Evolutionary conservation across 345 rosid genomes (phyloP).

Genomic region (Lumnitzera littorea): DNA sequence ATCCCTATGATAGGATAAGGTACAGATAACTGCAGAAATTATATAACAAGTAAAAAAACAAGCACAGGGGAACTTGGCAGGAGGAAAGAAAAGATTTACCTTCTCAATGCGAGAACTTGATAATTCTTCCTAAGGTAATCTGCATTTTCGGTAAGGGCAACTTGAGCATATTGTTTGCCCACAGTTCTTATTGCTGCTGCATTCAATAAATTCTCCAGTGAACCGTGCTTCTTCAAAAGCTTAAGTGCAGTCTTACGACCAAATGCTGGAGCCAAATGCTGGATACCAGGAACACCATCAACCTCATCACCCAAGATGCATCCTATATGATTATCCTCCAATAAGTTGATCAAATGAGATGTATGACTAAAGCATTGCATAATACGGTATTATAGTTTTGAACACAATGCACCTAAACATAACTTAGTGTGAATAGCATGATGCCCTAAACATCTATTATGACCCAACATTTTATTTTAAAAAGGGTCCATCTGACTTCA

Average conservation of each 20-base stretch:
- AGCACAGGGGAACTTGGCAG: not conserved
- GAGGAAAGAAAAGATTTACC: slow-evolving; percentile 24
- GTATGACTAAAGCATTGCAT: no score
- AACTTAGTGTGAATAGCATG: no score
- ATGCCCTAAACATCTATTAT: no score
- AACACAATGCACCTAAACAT: no score
- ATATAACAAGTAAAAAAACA: not conserved
- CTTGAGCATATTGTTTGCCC: slow-evolving; percentile 75
- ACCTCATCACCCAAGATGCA: slow-evolving; percentile 86
- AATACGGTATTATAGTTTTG: no score
- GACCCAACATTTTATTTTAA: no score
- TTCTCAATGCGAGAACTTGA: slow-evolving; percentile 73
- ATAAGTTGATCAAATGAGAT: not conserved
- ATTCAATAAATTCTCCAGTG: slow-evolving; percentile 72
- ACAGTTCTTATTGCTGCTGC: slow-evolving; percentile 84
- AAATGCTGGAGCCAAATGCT: slow-evolving; percentile 73
- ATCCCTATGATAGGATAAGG: slow-evolving; percentile 40
- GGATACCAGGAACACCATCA: slow-evolving; percentile 91
- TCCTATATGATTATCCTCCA: slow-evolving; percentile 31
- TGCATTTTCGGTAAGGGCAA: slow-evolving; percentile 75
- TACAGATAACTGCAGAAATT: slow-evolving; percentile 5
- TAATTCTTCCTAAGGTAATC: slow-evolving; percentile 81
- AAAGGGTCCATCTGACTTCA: no score
- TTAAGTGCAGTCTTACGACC: slow-evolving; percentile 80
- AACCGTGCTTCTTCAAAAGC: slow-evolving; percentile 77